These are phyloP conservation scores for Hypoxylon fuscum DNA, from an alignment of 495 filamentous ascomycete genomes.

Conservation along the genomic window DNA sequence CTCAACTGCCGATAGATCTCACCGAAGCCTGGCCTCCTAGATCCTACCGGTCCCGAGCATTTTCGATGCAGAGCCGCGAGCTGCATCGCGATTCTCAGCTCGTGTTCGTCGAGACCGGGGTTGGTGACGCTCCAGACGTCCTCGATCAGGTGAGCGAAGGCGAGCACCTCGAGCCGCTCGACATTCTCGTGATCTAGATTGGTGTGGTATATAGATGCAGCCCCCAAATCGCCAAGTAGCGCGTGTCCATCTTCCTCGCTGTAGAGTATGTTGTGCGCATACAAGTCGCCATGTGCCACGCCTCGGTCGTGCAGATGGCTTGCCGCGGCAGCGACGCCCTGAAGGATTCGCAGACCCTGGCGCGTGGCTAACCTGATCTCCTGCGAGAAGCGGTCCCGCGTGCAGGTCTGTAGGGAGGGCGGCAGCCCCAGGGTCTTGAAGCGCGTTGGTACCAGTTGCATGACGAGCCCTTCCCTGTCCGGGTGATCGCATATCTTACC, in stretches of 20 bases:
- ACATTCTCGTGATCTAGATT: conserved; percentile 28
- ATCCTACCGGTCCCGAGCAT: conserved; percentile 22
- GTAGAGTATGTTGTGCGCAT: conserved; percentile 56
- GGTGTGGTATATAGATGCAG: conserved; percentile 54
- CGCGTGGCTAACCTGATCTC: conserved; percentile 40
- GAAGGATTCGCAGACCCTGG: conserved; percentile 47
- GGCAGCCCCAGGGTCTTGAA: conserved; percentile 43
- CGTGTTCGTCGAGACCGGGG: conserved; percentile 32
- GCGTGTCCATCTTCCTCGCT: conserved; percentile 49
- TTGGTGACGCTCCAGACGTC: conserved; percentile 47
- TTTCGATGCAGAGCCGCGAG: conserved; percentile 33
- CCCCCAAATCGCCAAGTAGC: conserved; percentile 55
- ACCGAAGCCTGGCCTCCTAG: conserved; percentile 22
- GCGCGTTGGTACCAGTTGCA: conserved; percentile 45
- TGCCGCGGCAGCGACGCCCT: conserved; percentile 50
- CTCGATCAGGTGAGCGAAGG: conserved; percentile 56
- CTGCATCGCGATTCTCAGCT: conserved; percentile 26
- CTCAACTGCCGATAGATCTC: conserved; percentile 39
- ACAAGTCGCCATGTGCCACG: conserved; percentile 55
- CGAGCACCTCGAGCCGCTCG: conserved; percentile 56
- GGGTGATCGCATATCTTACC: conserved; percentile 54
- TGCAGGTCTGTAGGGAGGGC: conserved; percentile 46
- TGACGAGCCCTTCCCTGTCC: conserved; percentile 52
- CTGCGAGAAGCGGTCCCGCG: conserved; percentile 48
- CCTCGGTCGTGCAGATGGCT: conserved; percentile 52